These are phyloP conservation scores for Plenodomus lindquistii DNA, from an alignment of 2,329 filamentous ascomycete species.

Conservation along the genomic window DNA sequence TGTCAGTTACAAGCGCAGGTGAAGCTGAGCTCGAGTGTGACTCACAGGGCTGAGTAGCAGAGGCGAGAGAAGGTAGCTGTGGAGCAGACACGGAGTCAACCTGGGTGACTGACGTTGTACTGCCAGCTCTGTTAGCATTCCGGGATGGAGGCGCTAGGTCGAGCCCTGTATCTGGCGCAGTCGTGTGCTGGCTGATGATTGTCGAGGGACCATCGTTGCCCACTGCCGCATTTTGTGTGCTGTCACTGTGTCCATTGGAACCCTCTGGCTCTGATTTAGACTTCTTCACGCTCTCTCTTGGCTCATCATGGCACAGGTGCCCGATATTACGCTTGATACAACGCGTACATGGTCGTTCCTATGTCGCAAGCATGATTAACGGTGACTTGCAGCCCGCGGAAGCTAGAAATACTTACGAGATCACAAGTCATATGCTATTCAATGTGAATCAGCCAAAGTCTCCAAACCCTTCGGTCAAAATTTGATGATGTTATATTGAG, in stretches of 20 bases:
- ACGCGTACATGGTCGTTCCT: conserved; percentile 95
- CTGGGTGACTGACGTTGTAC: conserved; percentile 69
- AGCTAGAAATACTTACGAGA: conserved; percentile 43
- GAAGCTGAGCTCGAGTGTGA: conserved; percentile 42
- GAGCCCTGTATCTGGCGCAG: conserved; percentile 43
- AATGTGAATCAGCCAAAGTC: conserved; percentile 39
- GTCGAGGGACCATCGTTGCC: conserved; percentile 33
- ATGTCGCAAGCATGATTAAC: conserved; percentile 21
- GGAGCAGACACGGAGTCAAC: conserved; percentile 69
- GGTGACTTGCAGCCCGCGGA: background rate
- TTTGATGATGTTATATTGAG: conserved; percentile 23
- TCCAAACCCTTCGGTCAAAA: conserved; percentile 20
- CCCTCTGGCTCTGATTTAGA: conserved; percentile 61
- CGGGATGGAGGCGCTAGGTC: conserved; percentile 42
- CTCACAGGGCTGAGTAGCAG: conserved; percentile 76
- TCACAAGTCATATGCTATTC: conserved; percentile 59
- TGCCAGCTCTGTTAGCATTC: conserved; percentile 40
- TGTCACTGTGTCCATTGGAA: conserved; percentile 35
- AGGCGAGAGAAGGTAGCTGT: conserved; percentile 64
- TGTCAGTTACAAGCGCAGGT: conserved; percentile 26
- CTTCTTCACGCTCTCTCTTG: conserved; percentile 81
- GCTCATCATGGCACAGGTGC: conserved; percentile 97
- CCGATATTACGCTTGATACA: conserved; percentile 99
- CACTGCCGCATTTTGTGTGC: conserved; percentile 33
- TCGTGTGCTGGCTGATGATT: conserved; percentile 33